Base-by-base conservation (phyloP, 805 yeast genomes). In the Starmerella kuoi region DNA sequence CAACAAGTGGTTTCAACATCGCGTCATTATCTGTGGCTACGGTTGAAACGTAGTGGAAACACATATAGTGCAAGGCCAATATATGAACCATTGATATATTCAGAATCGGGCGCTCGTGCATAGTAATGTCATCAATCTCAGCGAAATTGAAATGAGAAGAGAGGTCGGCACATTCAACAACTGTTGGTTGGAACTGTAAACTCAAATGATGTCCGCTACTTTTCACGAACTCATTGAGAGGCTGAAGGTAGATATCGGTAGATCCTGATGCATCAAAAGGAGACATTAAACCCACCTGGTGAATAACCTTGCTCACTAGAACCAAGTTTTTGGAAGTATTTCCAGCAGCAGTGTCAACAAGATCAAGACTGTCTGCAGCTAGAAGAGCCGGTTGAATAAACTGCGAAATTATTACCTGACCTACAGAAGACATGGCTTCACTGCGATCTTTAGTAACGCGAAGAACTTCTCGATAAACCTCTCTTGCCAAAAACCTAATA, bases 211-310 rank as follows among this genome's bases (percentile, higher is more conserved):
- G 76, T 5, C 64, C 61, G 7, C 75, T 68, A 12, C 71, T 63
- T 39, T 64, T 67, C 33, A 85, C 69, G 54, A 74, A 82, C 34
- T 80, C 87, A 57, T 82, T 82, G 55, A 84, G 65, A 1, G 94
- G 94, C 55, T 81, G 86, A 51, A 84, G 61, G 57, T 75, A 84
- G 37, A 77, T 73, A 50, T 80, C 76, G 23, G 69, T 69, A 12
- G 71, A 72, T 2, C 39, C 46, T 3, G 35, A 31, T 1, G 41
- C 30, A 3, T 37, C 38, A 61, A 85, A 84, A 2, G 82, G 74
- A 47, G 70, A 68, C 76, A 84, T 75, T 3, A 76, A 59, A 19
- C 80, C 77, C 28, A 81, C 58, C 58, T 83, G 94, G 25, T 70
- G 63, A 39, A 84, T 53, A 9, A 80, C 73, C 43, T 76, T 69